A percentile compares a stretch with the other conserved stretches of the same genome.
Evolutionary conservation across 306 rosid species (phyloP).

Genomic region (Rosa lucieae): DNA sequence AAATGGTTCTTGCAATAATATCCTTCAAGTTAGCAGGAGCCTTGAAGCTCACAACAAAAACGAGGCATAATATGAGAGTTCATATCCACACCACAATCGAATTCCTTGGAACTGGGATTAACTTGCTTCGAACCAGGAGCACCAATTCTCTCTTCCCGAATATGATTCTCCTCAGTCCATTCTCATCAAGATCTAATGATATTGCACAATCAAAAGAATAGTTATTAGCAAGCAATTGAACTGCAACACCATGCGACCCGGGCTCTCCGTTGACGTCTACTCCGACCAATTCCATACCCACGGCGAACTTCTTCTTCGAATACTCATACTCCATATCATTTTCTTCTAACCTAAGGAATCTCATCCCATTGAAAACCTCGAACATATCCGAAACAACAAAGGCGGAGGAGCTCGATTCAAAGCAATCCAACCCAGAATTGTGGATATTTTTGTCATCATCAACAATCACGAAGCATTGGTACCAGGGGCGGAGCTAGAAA

Average conservation of each 20-base stretch:
- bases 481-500: neutral
- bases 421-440: neutral
- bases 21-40: no score
- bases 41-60: no score
- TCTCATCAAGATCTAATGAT: slow-evolving; percentile 31
- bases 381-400: neutral
- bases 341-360: slow-evolving; percentile 13
- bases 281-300: slow-evolving; percentile 6
- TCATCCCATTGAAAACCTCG: neutral
- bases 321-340: neutral
- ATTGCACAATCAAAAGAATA: slow-evolving; percentile 40
- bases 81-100: slow-evolving; percentile 56
- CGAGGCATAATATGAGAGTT: slow-evolving; percentile 36
- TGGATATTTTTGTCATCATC: slow-evolving; percentile 16
- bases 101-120: slow-evolving; percentile 40
- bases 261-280: neutral
- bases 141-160: slow-evolving; percentile 47
- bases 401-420: neutral
- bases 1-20: no score
- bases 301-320: slow-evolving; percentile 11
- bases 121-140: slow-evolving; percentile 41
- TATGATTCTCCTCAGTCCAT: slow-evolving; percentile 45
- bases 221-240: slow-evolving; percentile 29
- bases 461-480: slow-evolving; percentile 9
- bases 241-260: slow-evolving; percentile 27